Evolutionary conservation across 2,329 filamentous ascomycete species (phyloP).

Genomic region (Colletotrichum lentis): DNA sequence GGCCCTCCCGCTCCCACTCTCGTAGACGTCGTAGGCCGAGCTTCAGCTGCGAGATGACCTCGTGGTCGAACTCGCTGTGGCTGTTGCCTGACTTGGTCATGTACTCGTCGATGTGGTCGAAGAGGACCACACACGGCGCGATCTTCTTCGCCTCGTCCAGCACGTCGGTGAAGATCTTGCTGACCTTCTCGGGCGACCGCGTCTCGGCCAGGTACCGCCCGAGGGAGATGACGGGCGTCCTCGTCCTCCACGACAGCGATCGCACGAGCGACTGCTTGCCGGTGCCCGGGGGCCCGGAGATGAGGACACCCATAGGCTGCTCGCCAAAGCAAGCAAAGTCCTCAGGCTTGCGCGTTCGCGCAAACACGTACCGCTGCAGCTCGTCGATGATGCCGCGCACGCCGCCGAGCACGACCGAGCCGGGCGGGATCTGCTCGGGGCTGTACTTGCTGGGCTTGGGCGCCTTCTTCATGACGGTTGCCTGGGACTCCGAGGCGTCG

Average conservation of each 20-base stretch:
- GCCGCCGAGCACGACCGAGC: slow-evolving; percentile 35
- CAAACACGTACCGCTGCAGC: slow-evolving; percentile 27
- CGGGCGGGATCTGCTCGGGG: slow-evolving; percentile 32
- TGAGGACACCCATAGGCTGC: slow-evolving; percentile 71
- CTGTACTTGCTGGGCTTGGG: slow-evolving; percentile 36
- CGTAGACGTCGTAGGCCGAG: slow-evolving; percentile 87
- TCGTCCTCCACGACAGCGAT: slow-evolving; percentile 75
- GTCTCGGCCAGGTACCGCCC: slow-evolving; percentile 48
- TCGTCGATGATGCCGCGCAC: slow-evolving; percentile 14
- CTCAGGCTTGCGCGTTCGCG: slow-evolving; percentile 20
- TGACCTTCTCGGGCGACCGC: slow-evolving; percentile 47
- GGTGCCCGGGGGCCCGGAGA: slow-evolving; percentile 82
- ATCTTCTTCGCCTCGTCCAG: slow-evolving; percentile 82
- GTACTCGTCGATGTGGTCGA: slow-evolving; percentile 85
- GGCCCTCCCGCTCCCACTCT: slow-evolving; percentile 72
- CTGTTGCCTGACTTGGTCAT: slow-evolving; percentile 87
- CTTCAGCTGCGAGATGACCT: slow-evolving; percentile 83
- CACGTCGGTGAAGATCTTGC: slow-evolving; percentile 51
- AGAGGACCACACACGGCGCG: slow-evolving; percentile 89
- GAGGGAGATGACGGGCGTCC: slow-evolving; percentile 74
- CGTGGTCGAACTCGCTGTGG: slow-evolving; percentile 87
- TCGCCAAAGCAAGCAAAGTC: slow-evolving; percentile 27
- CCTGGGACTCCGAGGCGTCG: slow-evolving; percentile 7
- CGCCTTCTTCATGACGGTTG: slow-evolving; percentile 17
- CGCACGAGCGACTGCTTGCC: slow-evolving; percentile 82